A percentile compares a stretch with the other conserved stretches of the same genome.
These are phyloP conservation scores for Forsythia viridissima DNA, from an alignment of 257 asterid genomes.

Conservation along the genomic window DNA sequence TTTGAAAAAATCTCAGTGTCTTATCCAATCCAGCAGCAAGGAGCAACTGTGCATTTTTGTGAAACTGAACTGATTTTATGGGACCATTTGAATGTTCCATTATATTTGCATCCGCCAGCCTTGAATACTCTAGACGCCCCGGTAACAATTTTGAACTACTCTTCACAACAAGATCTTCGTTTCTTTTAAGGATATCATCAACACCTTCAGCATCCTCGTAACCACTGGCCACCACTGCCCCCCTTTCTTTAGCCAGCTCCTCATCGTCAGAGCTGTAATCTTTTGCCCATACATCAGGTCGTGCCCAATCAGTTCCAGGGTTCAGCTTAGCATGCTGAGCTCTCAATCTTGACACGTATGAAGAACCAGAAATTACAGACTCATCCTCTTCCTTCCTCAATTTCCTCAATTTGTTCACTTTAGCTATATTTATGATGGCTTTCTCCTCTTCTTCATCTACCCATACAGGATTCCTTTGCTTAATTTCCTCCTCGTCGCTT, in stretches of 20 bases:
- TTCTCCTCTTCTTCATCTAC: slow-evolving; percentile 86
- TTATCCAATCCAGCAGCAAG: slow-evolving; percentile 87
- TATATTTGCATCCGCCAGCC: slow-evolving; percentile 73
- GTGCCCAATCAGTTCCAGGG: slow-evolving; percentile 90
- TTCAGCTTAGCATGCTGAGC: slow-evolving; percentile 88
- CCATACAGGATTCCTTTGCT: slow-evolving; percentile 71
- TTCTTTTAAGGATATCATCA: slow-evolving; percentile 58
- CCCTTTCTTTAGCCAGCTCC: slow-evolving; percentile 55
- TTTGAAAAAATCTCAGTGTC: slow-evolving; percentile 73
- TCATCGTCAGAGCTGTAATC: slow-evolving; percentile 63
- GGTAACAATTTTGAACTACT: slow-evolving; percentile 58
- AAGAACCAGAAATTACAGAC: slow-evolving; percentile 63
- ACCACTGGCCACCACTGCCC: slow-evolving; percentile 37
- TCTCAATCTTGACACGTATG: slow-evolving; percentile 72
- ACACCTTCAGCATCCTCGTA: slow-evolving; percentile 34
- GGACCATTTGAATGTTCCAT: slow-evolving; percentile 64
- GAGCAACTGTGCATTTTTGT: slow-evolving; percentile 79
- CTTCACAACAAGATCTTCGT: slow-evolving; percentile 69
- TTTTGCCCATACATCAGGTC: slow-evolving; percentile 35
- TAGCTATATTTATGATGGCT: slow-evolving; percentile 60
- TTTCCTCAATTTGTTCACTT: slow-evolving; percentile 72
- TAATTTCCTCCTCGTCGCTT: slow-evolving; percentile 22
- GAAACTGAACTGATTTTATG: slow-evolving; percentile 83
- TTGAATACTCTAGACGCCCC: slow-evolving; percentile 75
- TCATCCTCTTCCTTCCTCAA: slow-evolving; percentile 81